These are phyloP conservation scores for Rhynchosporium agropyri DNA, from an alignment of 2,329 filamentous ascomycete species.

Conservation along the genomic window DNA sequence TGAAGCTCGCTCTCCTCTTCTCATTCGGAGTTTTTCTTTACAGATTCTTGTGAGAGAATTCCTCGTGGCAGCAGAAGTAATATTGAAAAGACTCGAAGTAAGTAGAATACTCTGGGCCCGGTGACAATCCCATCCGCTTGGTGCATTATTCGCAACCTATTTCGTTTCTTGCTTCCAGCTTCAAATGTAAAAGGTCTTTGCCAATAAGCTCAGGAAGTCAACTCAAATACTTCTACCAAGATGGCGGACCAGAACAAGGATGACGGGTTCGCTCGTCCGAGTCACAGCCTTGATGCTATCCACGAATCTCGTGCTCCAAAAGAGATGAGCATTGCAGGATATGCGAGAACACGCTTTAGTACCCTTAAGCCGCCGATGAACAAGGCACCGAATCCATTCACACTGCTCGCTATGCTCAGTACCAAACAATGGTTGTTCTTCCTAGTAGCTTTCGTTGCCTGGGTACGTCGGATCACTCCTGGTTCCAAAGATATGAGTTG, in stretches of 20 bases:
- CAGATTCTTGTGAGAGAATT: not conserved
- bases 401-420: constrained; percentile 64
- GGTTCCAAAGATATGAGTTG: not conserved
- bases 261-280: constrained; percentile 17
- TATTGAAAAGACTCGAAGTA: not conserved
- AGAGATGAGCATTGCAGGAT: constrained; percentile 40
- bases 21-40: not conserved
- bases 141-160: not conserved
- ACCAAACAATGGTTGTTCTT: constrained; percentile 75
- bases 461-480: constrained; percentile 47
- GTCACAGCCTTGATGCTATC: constrained; percentile 10
- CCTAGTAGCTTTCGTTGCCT: constrained; percentile 71
- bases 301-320: constrained; percentile 33
- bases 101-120: not conserved
- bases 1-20: not conserved
- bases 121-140: not conserved
- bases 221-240: not conserved
- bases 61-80: not conserved
- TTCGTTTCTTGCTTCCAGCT: not conserved
- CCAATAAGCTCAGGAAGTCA: not conserved
- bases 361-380: constrained; percentile 62
- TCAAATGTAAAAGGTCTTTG: not conserved
- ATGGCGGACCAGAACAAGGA: constrained; percentile 21
- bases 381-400: constrained; percentile 70
- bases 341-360: constrained; percentile 55